Evolutionary conservation across 345 rosid genomes (phyloP), one percentile per base, ranked within the genome.

Genomic region (Raphanus sativus): DNA sequence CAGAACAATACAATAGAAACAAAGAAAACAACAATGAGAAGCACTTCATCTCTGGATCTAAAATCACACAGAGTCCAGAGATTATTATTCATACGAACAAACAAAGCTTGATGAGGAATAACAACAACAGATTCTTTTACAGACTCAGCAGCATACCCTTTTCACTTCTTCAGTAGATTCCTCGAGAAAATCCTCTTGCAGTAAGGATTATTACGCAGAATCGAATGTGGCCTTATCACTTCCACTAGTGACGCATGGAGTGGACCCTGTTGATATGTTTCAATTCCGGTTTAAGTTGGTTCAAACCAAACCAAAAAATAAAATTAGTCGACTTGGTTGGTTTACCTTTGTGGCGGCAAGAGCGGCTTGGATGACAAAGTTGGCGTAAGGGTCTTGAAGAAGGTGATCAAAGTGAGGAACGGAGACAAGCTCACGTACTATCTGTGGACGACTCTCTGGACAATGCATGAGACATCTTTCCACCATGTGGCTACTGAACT

Each of bases 401-500:
- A 86, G 75, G 60, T 81, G 88, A 33, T 87, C 90, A 6, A 87
- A 85, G 69, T 70, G 86, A 63, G 85, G 64, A 29, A 80, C 79
- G 52, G 84, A 82, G 45, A 85, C 74, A 34, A 87, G 79, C 69
- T 87, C 90, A 52, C 67, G 77, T 2, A 87, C 82, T 61, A 87
- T 86, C 55, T 67, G 78, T 11, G 85, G 75, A 62, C 85, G 83
- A 58, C 68, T 77, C 82, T 82, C 81, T 0, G 83, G 84, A 70
- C 80, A 71, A 54, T 77, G 73, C 67, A 73, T 78, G 24, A 87
- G 81, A 67, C 89, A 86, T 55, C 84, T 75, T 38, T 87, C 91
- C 12, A 86, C 91, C 80, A 84, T 86, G 25, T 86, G 86, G 71
- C 91, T 86, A 81, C 91, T 83, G 71, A 83, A 87, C 64, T 84